These are phyloP conservation scores for Cairneyella variabilis DNA, from an alignment of 495 filamentous ascomycete genomes.

Conservation along the genomic window DNA sequence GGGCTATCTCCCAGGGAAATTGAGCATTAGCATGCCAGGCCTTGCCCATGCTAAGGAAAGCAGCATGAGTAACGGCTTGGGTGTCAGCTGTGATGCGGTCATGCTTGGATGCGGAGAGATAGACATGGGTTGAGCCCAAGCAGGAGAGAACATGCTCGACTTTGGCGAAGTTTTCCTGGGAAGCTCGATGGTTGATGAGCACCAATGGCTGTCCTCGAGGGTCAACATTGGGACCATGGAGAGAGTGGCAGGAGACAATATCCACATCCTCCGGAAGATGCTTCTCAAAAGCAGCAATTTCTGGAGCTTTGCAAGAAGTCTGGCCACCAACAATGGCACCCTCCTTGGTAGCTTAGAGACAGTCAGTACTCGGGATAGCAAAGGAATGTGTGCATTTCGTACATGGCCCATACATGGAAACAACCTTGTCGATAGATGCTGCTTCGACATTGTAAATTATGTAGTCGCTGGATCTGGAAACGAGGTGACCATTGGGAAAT, in stretches of 20 bases:
- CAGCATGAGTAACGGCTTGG: conserved; percentile 95
- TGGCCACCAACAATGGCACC: conserved; percentile 95
- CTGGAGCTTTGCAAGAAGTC: conserved; percentile 96
- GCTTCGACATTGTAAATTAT: conserved; percentile 98
- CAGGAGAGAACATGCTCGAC: conserved; percentile 78
- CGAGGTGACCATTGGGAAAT: conserved; percentile 86
- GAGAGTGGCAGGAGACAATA: conserved; percentile 93
- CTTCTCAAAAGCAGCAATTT: conserved; percentile 88
- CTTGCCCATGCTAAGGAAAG: conserved; percentile 94
- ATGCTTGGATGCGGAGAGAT: conserved; percentile 80
- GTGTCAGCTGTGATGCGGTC: conserved; percentile 98
- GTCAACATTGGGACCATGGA: conserved; percentile 91
- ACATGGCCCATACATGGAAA: conserved; percentile 87
- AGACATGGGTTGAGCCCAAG: conserved; percentile 76
- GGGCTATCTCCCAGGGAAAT: conserved; percentile 91
- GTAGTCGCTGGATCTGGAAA: conserved; percentile 90
- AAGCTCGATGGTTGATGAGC: conserved; percentile 88
- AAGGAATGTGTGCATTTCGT: conserved; percentile 41
- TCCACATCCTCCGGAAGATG: conserved; percentile 85
- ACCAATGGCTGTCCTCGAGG: conserved; percentile 83
- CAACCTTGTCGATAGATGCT: conserved; percentile 78
- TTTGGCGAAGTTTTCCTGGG: conserved; percentile 67
- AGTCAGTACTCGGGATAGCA: conserved; percentile 10
- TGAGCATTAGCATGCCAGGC: conserved; percentile 91
- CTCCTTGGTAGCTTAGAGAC: conserved; percentile 73